A percentile compares a stretch with the other conserved stretches of the same genome.
Conservation (phyloP, 371 early-diverging fungal genomes). For the Rhizopus stolonifer region DNA sequence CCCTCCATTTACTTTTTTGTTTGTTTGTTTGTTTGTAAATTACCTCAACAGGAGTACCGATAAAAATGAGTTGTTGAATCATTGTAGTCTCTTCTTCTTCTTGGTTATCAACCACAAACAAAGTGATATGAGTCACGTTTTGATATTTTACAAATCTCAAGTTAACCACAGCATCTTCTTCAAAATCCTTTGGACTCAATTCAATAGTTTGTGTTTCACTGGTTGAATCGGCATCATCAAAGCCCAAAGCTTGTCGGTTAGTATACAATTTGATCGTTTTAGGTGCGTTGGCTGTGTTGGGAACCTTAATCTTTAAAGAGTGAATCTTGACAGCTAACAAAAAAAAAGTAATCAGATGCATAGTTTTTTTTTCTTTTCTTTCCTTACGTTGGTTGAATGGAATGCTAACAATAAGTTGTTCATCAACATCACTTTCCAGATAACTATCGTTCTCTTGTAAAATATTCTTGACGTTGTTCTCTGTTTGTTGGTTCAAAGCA, state of each 20-base stretch:
- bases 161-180: conserved; percentile 60
- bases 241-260: conserved; percentile 78
- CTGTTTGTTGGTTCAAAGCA: conserved; percentile 82
- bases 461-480: conserved; percentile 71
- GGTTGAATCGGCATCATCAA: conserved; percentile 82
- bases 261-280: conserved; percentile 82
- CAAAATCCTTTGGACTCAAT: conserved; percentile 68
- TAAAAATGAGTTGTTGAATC: conserved; percentile 74
- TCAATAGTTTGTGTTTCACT: conserved; percentile 75
- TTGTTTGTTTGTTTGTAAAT: background rate
- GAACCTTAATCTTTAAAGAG: conserved; percentile 77
- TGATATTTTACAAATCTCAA: conserved; percentile 95
- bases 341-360: background rate
- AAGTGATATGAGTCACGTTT: conserved; percentile 68
- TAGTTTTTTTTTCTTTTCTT: background rate
- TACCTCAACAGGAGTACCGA: conserved; percentile 58
- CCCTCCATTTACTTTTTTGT: background rate
- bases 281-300: conserved; percentile 75
- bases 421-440: conserved; percentile 91
- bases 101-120: conserved; percentile 84
- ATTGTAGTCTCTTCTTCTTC: conserved; percentile 80
- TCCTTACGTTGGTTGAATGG: conserved; percentile 78
- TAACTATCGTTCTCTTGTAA: conserved; percentile 69
- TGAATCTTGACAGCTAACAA: conserved; percentile 78
- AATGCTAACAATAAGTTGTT: conserved; percentile 86